A percentile compares a stretch with the other conserved stretches of the same genome.
Conservation (phyloP, 306 rosid genomes). For the Prunus dulcis region DNA sequence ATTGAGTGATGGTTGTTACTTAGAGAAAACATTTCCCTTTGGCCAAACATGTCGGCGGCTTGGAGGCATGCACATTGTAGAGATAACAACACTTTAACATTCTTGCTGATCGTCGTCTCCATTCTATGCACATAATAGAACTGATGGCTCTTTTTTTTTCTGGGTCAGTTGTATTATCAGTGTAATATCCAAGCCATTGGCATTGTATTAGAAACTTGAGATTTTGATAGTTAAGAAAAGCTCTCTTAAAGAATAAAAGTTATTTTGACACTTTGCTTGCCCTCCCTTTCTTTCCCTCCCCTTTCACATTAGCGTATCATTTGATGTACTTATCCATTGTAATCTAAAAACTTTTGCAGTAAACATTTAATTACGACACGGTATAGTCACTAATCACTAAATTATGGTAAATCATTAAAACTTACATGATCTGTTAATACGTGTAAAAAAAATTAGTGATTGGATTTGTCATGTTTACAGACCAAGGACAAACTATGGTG, state of each 20-base stretch:
- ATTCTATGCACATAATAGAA: constrained; percentile 10
- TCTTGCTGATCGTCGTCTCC: constrained; percentile 7
- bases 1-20: constrained; percentile 19
- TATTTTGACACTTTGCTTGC: neutral
- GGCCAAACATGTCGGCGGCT: neutral
- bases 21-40: neutral
- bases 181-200: neutral
- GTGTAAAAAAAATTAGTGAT: too few relatives aligned
- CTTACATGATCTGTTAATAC: too few relatives aligned
- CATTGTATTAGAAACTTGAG: constrained; percentile 6
- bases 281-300: neutral
- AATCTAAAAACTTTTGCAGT: too few relatives aligned
- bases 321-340: neutral
- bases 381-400: too few relatives aligned
- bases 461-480: too few relatives aligned
- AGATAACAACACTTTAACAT: neutral
- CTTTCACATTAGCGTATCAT: neutral
- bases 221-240: constrained; percentile 4
- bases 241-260: neutral
- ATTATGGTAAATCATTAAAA: too few relatives aligned
- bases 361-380: too few relatives aligned
- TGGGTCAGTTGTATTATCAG: constrained; percentile 1
- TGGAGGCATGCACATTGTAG: neutral
- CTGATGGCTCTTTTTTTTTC: neutral
- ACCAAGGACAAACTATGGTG: too few relatives aligned